Evolutionary conservation across 23 red algal genomes (phyloP).

Genomic region (Agarophyton chilense): DNA sequence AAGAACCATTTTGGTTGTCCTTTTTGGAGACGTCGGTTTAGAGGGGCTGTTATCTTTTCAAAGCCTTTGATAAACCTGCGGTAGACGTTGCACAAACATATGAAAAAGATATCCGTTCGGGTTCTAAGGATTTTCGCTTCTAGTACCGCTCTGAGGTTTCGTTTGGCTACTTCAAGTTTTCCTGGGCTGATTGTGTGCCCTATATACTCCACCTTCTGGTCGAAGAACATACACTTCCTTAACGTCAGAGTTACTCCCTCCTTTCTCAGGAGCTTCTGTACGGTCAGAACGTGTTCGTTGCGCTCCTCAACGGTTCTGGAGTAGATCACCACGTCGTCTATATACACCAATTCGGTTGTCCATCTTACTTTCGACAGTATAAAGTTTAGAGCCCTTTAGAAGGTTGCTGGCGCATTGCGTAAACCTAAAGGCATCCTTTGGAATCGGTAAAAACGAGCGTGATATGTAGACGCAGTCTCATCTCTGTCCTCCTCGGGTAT

Average conservation of each 20-base stretch:
- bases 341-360: neutral
- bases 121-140: no score
- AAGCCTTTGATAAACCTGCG: no score
- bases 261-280: neutral
- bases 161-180: neutral
- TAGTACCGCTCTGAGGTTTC: neutral
- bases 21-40: neutral
- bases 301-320: neutral
- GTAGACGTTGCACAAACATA: no score
- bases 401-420: slow-evolving; percentile 8
- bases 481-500: neutral
- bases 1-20: neutral
- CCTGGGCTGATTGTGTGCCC: slow-evolving; percentile 3
- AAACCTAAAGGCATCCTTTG: slow-evolving; percentile 26
- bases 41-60: no score
- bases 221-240: neutral
- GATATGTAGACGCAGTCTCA: neutral
- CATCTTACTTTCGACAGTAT: slow-evolving; percentile 26
- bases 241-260: neutral
- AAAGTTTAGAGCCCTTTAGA: slow-evolving; percentile 21
- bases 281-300: neutral
- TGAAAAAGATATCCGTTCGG: no score
- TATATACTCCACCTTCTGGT: slow-evolving; percentile 5
- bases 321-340: slow-evolving; percentile 37
- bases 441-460: slow-evolving; percentile 2